Conservation (phyloP, 495 filamentous ascomycete genomes). For the Chaetomium tenue region DNA sequence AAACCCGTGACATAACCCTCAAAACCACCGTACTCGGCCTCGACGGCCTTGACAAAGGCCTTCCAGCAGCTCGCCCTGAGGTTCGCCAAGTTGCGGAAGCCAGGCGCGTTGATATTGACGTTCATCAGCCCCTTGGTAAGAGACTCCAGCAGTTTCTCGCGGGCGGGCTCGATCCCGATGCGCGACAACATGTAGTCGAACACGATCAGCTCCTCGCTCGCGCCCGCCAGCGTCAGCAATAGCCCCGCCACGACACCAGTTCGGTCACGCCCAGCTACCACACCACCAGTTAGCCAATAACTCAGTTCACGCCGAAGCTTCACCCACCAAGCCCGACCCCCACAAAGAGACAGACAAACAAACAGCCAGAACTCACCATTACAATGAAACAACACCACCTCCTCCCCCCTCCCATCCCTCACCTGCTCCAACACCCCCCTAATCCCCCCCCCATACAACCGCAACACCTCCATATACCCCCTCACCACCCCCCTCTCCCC, state of each 20-base stretch:
- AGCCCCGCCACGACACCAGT: slow-evolving; percentile 60
- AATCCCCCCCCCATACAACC: slow-evolving; percentile 38
- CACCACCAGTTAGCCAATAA: neutral
- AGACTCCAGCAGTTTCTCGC: slow-evolving; percentile 43
- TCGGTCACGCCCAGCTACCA: slow-evolving; percentile 60
- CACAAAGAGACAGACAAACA: neutral
- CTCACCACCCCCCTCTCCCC: slow-evolving; percentile 42
- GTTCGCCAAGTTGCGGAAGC: slow-evolving; percentile 44
- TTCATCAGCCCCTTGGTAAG: slow-evolving; percentile 35
- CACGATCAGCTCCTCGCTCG: slow-evolving; percentile 44
- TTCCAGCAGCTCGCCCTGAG: slow-evolving; percentile 39
- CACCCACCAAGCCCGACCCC: neutral
- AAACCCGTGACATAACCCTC: slow-evolving; percentile 42
- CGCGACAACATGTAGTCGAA: slow-evolving; percentile 54
- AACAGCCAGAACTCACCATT: slow-evolving; percentile 46
- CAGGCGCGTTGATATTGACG: slow-evolving; percentile 33
- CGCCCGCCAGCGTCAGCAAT: slow-evolving; percentile 54
- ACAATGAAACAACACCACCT: slow-evolving; percentile 47
- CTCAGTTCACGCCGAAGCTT: too few species aligned
- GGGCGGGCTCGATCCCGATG: slow-evolving; percentile 47
- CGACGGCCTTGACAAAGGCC: slow-evolving; percentile 40
- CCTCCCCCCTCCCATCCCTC: slow-evolving; percentile 31
- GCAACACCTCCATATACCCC: slow-evolving; percentile 47
- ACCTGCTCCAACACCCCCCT: slow-evolving; percentile 42
- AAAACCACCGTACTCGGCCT: slow-evolving; percentile 44